Base-by-base conservation (phyloP, 1,139 yeast species). In the Pneumocystis oryctolagi region DNA sequence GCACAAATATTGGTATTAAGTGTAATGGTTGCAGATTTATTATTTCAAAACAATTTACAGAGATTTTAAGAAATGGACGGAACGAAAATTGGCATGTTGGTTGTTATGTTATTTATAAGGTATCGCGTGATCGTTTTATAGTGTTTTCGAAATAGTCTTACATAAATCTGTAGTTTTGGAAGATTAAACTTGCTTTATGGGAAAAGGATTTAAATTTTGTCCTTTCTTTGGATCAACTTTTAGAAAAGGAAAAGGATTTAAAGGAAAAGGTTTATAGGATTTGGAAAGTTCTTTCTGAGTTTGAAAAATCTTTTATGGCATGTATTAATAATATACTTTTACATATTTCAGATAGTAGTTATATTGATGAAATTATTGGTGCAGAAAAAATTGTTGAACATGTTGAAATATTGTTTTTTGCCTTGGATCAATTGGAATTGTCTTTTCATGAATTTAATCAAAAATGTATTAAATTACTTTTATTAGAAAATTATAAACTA, bases 31-130 rank as follows among this genome's bases (percentile, higher is more conserved):
- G 98, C 75, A 82, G 85, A 67, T 85, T 89, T 42, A 88, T 97
- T 1, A 92, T 92, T 64, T 82, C 94, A 40, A 90, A 90, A 70
- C 97, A 92, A 72, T 92, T 89, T 74, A 96, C 90, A 47, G 97
- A 92, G 73, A 82, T 92, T 60, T 88, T 84, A 67, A 80, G 95
- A 68, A 96, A 96, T 61, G 97, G 97, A n/a, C 80, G 87, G 69
- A 86, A 87, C 67, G 96, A 90, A 72, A 96, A 89, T 71, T 94
- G 98, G 98, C 99, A 94, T 73, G 97, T 97, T 2, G 98, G 94
- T 73, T 94, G 98, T 76, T 94, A 89, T 72, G 94, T 94, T 90
- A 95, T 92, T 61, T 90, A 87, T 76, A 90, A 90, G 25, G 58
- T 32, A 53, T 6, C 12, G 12, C 9, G 12, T 34, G 12, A 8